Evolutionary conservation across 139 green algal species (phyloP), one percentile per base, ranked within the genome.

Genomic region (Chlamydomonas incerta): DNA sequence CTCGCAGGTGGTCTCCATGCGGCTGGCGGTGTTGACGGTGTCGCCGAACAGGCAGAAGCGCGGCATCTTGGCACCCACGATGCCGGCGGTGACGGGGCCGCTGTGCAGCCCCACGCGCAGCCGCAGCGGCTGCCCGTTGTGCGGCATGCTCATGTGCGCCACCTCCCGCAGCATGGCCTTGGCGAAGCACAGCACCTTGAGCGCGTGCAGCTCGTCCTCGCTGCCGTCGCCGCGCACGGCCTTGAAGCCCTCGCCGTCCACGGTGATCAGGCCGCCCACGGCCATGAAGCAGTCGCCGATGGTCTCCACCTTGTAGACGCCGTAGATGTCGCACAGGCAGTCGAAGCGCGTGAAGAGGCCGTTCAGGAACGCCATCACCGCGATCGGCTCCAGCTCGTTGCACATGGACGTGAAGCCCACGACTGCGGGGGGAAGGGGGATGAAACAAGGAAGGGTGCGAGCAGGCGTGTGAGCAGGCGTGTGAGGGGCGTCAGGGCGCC

Each of bases 21-120:
- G 26, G 60, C 60, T 66, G 5, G 89, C 89, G 10, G 88, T 92
- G 85, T 95, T 95, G 73, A 95, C 86, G 5, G 88, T 91, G 82
- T 88, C 74, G 10, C 88, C 88, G 67, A 92, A 92, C 1, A 90
- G 71, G 74, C 80, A 88, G 76, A 88, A 92, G n/a, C 88, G 75
- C 11, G 80, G 85, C 62, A 74, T 87, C 13, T 52, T 83, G 50
- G 35, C 63, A 29, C 88, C 88, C 74, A 92, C 88, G 35, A 92
- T 77, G 47, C 84, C 75, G 14, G 52, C 73, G 55, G 84, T 83
- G 26, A 90, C 74, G 57, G 57, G 74, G 4, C 74, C 74, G 33
- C 33, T 37, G 74, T 82, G 74, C 33, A 82, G 23, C 26, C 74
- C 74, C 74, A 82, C 74, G 33, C 74, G 74, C 60, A 74, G 35